Evolutionary conservation across 495 filamentous ascomycete species (phyloP), one percentile per base, ranked within the genome.

Genomic region (Antarctomyces pellizariae): DNA sequence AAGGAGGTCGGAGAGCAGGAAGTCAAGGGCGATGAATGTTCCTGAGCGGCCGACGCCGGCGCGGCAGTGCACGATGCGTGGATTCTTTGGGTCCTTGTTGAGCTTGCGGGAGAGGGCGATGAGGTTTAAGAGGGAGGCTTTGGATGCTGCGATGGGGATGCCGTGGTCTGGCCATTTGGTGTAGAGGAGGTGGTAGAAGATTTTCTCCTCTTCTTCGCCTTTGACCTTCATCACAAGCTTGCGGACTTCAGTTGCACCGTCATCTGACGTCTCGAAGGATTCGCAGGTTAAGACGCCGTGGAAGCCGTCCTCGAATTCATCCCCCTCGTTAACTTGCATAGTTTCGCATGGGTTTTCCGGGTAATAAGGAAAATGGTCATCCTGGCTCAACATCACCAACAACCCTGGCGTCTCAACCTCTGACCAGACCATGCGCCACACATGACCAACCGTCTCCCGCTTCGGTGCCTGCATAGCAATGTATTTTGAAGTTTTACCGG

Each of bases 381-480:
- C 77, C 35, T 83, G 75, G 12, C 84, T 95, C 35, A 95, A 64
- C 89, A 95, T 95, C 16, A 95, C 71, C 27, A 99, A 73, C 13
- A 99, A 79, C 2, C 67, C 77, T 0, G 77, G 71, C 18, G 69
- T 68, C 13, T 59, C 48, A 13, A 69, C 70, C 49, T 93, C 79
- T 31, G 90, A 71, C 49, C 78, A 78, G 15, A 92, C 55, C 86
- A 99, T 99, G 36, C 86, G 77, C 80, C 84, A 99, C 22, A 89
- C 74, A 41, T 91, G 76, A 35, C 69, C 60, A 19, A 69, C 54
- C 3, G 62, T 64, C 4, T 59, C 55, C 34, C 57, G 45, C 46
- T 83, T 93, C 1, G 86, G 86, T 5, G 83, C 84, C 61, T 92
- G 52, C 46, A 67, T 65, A 31, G 57, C 62, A 30, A 66, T 62